Evolutionary conservation across 257 asterid genomes (phyloP).

Genomic region (Nicotiana otophora): DNA sequence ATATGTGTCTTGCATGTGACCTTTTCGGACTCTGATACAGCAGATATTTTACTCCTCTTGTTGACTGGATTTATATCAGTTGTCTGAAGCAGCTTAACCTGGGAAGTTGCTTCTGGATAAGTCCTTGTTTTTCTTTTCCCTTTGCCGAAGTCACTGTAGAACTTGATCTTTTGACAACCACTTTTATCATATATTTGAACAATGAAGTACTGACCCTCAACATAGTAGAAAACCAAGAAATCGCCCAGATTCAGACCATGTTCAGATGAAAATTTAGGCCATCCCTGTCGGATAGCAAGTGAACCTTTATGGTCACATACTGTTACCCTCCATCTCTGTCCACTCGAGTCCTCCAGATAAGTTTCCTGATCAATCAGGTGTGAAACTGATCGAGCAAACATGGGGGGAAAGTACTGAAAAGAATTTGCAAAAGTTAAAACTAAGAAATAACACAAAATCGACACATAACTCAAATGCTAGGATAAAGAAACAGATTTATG

Average conservation of each 20-base stretch:
- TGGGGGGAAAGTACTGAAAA: slow-evolving; percentile 64
- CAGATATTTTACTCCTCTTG: slow-evolving; percentile 9
- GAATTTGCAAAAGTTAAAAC: slow-evolving; percentile 7
- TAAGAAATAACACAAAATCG: background rate
- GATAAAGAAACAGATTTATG: background rate
- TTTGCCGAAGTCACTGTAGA: background rate
- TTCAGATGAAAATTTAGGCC: slow-evolving; percentile 42
- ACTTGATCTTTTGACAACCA: slow-evolving; percentile 28
- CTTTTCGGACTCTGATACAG: slow-evolving; percentile 16
- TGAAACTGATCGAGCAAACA: slow-evolving; percentile 21
- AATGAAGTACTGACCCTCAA: slow-evolving; percentile 29
- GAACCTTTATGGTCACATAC: slow-evolving; percentile 22
- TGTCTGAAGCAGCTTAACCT: slow-evolving; percentile 7
- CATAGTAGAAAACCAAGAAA: slow-evolving; percentile 28
- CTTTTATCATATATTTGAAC: slow-evolving; percentile 35
- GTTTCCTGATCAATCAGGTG: slow-evolving; percentile 28
- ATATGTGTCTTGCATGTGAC: background rate
- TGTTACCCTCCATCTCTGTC: slow-evolving; percentile 34
- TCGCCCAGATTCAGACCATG: slow-evolving; percentile 40
- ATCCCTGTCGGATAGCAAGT: slow-evolving; percentile 48
- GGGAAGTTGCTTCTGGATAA: background rate
- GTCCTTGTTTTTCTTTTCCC: slow-evolving; percentile 6
- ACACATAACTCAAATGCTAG: background rate
- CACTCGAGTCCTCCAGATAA: slow-evolving; percentile 44
- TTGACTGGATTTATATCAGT: slow-evolving; percentile 1